Evolutionary conservation across 768 basidiomycete species (phyloP).

Genomic region (Tricholoma sp.): DNA sequence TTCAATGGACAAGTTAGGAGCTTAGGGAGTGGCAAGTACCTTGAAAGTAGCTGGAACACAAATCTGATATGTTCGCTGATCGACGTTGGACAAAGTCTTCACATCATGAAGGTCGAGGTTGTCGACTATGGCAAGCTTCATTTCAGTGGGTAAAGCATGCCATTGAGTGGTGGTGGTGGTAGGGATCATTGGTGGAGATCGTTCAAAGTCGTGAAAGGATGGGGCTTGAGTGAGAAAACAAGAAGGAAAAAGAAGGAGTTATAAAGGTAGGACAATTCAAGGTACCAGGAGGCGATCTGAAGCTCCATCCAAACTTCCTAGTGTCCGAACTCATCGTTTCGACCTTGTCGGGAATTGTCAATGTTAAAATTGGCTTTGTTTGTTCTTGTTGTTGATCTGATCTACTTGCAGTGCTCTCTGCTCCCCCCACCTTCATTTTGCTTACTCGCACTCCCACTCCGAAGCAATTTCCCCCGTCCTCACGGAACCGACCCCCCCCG

Average conservation of each 20-base stretch:
- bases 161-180: slow-evolving; percentile 31
- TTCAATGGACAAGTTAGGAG: slow-evolving; percentile 10
- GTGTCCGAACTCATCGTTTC: slow-evolving; percentile 31
- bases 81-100: slow-evolving; percentile 42
- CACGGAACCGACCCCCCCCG: too few species aligned
- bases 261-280: neutral
- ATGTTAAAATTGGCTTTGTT: slow-evolving; percentile 11
- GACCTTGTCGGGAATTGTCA: slow-evolving; percentile 24
- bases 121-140: slow-evolving; percentile 55
- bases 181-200: slow-evolving; percentile 14
- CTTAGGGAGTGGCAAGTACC: slow-evolving; percentile 27
- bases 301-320: slow-evolving; percentile 4
- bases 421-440: too few species aligned
- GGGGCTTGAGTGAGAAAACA: neutral
- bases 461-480: too few species aligned
- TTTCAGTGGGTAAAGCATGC: slow-evolving; percentile 59
- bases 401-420: neutral
- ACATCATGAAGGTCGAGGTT: slow-evolving; percentile 41
- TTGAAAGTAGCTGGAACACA: slow-evolving; percentile 58
- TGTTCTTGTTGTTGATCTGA: slow-evolving; percentile 11
- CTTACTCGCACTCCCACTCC: too few species aligned
- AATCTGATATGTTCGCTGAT: slow-evolving; percentile 44
- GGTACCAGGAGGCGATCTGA: slow-evolving; percentile 8
- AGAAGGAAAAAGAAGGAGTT: neutral
- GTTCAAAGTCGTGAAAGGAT: slow-evolving; percentile 4